Conservation (phyloP, 2,329 filamentous ascomycete genomes). For the Aspergillus luchuensis region DNA sequence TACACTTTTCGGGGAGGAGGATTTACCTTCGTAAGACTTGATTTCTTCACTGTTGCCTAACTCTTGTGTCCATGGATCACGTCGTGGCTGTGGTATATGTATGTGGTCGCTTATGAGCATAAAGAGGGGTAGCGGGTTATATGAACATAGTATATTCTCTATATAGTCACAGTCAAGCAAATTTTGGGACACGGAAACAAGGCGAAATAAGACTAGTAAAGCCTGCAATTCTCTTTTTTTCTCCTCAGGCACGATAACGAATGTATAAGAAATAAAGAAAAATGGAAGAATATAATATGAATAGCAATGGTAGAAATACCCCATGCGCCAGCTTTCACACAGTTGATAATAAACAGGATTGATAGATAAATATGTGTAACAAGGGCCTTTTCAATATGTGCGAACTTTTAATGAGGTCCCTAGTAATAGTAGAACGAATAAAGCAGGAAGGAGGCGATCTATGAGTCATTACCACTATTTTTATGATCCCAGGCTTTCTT, state of each 20-base stretch:
- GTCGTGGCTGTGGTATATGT: no score
- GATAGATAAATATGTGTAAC: conserved; percentile 8
- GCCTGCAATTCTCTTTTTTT: not conserved
- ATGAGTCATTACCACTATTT: conserved; percentile 49
- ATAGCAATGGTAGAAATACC: not conserved
- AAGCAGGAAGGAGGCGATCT: conserved; percentile 17
- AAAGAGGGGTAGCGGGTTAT: not conserved
- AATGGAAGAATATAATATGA: not conserved
- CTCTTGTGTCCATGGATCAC: no score
- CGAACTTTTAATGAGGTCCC: not conserved
- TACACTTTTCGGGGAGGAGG: no score
- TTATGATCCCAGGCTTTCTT: conserved; percentile 52
- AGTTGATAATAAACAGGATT: not conserved
- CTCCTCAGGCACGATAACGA: not conserved
- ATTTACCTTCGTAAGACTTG: no score
- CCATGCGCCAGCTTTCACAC: conserved; percentile 6
- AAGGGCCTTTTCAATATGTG: conserved; percentile 2
- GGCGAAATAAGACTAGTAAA: not conserved
- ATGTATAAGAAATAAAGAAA: not conserved
- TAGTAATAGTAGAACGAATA: not conserved
- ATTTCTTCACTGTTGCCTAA: no score
- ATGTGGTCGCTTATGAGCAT: no score
- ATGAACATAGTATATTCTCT: not conserved
- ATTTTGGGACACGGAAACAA: not conserved
- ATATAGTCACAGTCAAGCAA: not conserved